A percentile compares a stretch with the other conserved stretches of the same genome.
phyloP scores from a whole-genome alignment of 257 asterid species.

The Solanum pennellii region DNA sequence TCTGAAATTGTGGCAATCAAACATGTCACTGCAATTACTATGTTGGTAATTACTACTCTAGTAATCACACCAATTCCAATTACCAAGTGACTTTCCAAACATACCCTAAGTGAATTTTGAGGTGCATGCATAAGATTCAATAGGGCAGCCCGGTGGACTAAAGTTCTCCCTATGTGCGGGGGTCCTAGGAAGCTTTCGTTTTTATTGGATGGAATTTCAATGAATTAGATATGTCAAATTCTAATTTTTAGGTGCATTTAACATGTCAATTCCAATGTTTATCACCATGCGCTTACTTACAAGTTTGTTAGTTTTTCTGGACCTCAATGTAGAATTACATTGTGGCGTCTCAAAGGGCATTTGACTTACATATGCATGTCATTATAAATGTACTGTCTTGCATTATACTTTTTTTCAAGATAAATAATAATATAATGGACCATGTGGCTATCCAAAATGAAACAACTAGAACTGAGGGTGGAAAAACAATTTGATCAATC shows the following conservation, averaged over 20 bases:
- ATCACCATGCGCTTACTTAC: background rate
- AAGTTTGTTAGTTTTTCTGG: background rate
- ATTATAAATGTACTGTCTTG: background rate
- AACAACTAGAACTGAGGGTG: background rate
- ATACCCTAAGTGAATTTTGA: background rate
- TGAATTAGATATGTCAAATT: background rate
- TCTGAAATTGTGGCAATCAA: no score
- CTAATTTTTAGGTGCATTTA: background rate
- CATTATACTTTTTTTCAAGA: background rate
- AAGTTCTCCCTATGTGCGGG: background rate
- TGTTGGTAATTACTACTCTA: no score
- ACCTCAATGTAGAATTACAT: background rate
- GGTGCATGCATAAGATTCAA: background rate
- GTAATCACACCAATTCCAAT: no score
- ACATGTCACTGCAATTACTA: no score
- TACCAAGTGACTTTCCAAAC: no score
- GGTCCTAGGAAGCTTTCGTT: background rate
- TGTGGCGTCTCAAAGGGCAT: background rate
- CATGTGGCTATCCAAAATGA: background rate
- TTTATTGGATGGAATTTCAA: background rate
- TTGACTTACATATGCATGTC: background rate
- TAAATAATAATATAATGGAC: background rate
- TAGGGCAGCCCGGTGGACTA: no score
- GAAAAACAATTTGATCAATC: background rate
- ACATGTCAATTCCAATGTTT: background rate